Evolutionary conservation across 768 basidiomycete species (phyloP), one percentile per base, ranked within the genome.

Genomic region (Leccinum subgranulosum): DNA sequence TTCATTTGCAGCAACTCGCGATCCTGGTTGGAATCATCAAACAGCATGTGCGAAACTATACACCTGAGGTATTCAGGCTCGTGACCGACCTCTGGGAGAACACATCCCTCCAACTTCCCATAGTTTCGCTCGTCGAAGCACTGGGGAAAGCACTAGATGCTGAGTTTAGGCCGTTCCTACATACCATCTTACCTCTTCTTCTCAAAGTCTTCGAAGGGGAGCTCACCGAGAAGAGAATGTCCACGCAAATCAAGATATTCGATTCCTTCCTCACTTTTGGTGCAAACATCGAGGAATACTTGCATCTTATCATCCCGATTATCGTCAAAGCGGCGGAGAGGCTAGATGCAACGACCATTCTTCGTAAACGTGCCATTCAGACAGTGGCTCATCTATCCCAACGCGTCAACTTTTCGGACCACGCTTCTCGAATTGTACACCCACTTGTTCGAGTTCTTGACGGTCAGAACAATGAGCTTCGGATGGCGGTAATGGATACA

Each of bases 1-100:
- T 93, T 71, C 92, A 96, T 73, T 76, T 99, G 54, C 92, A 98
- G 67, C 95, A 98, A 69, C 84, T 99, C 19, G 92, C 95, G 10
- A 94, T 97, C 61, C 84, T 99, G 52, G 89, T 98, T 54, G 86
- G 90, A 31, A 97, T 98, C 69, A 94, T 98, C 76, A 97, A 95
- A 73, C 94, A 96, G 70, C 97, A 98, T 69, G 87, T 98, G 59
- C 88, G 96, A 55, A 94, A 92, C 66, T 94, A 93, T 71, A 87
- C 92, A 60, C 83, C 85, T 1, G 88, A 92, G 11, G 81, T 98
- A 29, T 93, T 98, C 73, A 79, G 75, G 45, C 81, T 98, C 34
- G 85, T 98, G 51, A 87, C 84, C 23, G 94, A 97, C 56, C 84
- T 96, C 49, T 99, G 97, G 96, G 88, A 94, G 29, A 89, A 86